phyloP scores from a whole-genome alignment of 192 early-diverging fungal species.

The Helicostylum pulchrum region DNA sequence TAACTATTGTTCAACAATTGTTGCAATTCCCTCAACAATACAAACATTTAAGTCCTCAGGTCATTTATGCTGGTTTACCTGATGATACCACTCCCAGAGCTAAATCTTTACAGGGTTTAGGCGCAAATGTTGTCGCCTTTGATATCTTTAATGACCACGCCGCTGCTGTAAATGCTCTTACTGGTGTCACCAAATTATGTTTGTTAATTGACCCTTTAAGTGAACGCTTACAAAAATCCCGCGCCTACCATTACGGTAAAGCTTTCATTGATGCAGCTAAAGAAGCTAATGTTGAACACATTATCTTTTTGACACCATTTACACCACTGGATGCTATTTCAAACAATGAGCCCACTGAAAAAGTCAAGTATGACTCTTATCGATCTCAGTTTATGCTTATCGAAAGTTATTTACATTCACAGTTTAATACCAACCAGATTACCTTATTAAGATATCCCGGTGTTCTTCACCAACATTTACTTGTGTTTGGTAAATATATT shows the following conservation, averaged over 20 bases:
- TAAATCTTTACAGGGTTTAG: slow-evolving; percentile 18
- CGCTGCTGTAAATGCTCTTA: slow-evolving; percentile 22
- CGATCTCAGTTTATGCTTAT: slow-evolving; percentile 33
- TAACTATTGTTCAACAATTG: slow-evolving; percentile 33
- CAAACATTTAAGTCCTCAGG: slow-evolving; percentile 22
- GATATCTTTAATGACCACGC: slow-evolving; percentile 27
- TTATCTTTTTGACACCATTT: slow-evolving; percentile 38
- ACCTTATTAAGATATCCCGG: slow-evolving; percentile 40
- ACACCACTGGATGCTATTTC: slow-evolving; percentile 28
- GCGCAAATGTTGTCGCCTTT: slow-evolving; percentile 29
- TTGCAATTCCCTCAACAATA: slow-evolving; percentile 28
- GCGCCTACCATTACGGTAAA: slow-evolving; percentile 29
- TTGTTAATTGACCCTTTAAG: slow-evolving; percentile 39
- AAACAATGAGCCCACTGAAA: neutral
- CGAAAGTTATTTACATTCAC: slow-evolving; percentile 24
- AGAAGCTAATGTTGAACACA: slow-evolving; percentile 33
- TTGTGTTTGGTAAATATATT: slow-evolving; percentile 37
- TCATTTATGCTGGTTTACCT: slow-evolving; percentile 34
- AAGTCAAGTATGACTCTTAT: slow-evolving; percentile 12
- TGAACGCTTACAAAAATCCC: slow-evolving; percentile 29
- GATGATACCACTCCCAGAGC: slow-evolving; percentile 27
- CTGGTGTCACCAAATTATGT: slow-evolving; percentile 34
- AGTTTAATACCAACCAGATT: slow-evolving; percentile 26
- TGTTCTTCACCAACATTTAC: slow-evolving; percentile 37
- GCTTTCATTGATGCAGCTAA: slow-evolving; percentile 38